phyloP scores from a whole-genome alignment of 306 rosid species.

The Vigna hirtella region DNA sequence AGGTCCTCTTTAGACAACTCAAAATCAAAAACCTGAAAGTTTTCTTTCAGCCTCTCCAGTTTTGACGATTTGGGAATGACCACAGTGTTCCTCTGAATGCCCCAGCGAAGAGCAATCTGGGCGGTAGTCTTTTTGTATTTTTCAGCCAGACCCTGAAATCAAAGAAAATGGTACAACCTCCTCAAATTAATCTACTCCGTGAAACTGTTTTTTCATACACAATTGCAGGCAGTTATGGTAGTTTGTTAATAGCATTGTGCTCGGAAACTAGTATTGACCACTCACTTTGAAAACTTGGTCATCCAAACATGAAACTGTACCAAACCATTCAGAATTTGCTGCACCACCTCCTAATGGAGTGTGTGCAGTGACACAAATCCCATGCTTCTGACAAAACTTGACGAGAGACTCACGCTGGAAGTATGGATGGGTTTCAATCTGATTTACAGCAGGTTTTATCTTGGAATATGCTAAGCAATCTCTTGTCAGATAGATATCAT shows the following conservation, averaged over 20 bases:
- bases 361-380: constrained; percentile 87
- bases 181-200: constrained; percentile 23
- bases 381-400: constrained; percentile 89
- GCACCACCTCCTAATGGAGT: constrained; percentile 93
- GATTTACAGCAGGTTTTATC: constrained; percentile 95
- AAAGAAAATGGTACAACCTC: constrained; percentile 25
- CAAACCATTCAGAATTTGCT: constrained; percentile 84
- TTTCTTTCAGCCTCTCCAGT: constrained; percentile 79
- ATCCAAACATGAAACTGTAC: constrained; percentile 77
- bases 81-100: constrained; percentile 70
- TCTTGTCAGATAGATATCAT: constrained; percentile 85
- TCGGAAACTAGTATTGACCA: constrained; percentile 10
- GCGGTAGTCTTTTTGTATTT: constrained; percentile 74
- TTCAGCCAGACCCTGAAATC: constrained; percentile 68
- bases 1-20: constrained; percentile 71
- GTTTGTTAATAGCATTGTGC: background rate
- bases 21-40: constrained; percentile 73
- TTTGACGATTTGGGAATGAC: constrained; percentile 91
- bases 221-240: background rate
- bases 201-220: constrained; percentile 15
- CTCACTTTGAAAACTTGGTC: constrained; percentile 80
- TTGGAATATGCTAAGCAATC: constrained; percentile 91
- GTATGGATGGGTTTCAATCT: constrained; percentile 94
- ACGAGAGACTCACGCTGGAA: constrained; percentile 90
- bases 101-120: constrained; percentile 86